A percentile compares a stretch with the other conserved stretches of the same genome.
phyloP scores from a whole-genome alignment of 1,139 yeast genomes.

The Yamadazyma membranifaciens region DNA sequence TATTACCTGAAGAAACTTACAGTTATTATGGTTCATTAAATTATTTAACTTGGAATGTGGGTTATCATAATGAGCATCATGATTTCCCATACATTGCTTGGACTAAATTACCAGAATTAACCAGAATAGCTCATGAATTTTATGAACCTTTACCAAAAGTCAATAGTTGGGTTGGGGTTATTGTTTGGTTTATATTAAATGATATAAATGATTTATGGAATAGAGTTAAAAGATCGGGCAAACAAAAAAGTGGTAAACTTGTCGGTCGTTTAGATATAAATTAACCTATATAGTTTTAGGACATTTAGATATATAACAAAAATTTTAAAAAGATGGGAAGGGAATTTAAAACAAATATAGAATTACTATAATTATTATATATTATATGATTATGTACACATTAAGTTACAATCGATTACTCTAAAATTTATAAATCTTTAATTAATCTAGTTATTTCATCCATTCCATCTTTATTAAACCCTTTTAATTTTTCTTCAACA shows the following conservation, averaged over 20 bases:
- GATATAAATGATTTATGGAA: conserved; percentile 73
- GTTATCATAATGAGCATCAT: conserved; percentile 92
- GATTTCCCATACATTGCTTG: conserved; percentile 94
- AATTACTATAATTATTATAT: no score
- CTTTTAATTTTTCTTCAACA: conserved; percentile 54
- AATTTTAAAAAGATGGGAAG: neutral
- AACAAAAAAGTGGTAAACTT: conserved; percentile 33
- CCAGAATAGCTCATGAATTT: conserved; percentile 72
- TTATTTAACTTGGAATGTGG: conserved; percentile 83
- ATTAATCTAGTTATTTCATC: conserved; percentile 60
- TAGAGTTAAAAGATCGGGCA: conserved; percentile 67
- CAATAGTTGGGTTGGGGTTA: conserved; percentile 74
- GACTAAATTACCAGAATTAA: conserved; percentile 70
- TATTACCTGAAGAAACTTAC: conserved; percentile 73
- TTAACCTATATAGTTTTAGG: neutral
- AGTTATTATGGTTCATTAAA: conserved; percentile 85
- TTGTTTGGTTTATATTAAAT: conserved; percentile 68
- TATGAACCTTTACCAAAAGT: conserved; percentile 81
- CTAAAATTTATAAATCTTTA: conserved; percentile 30
- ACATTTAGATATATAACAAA: neutral
- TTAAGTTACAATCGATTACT: neutral
- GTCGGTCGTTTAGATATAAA: conserved; percentile 20
- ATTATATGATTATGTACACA: no score
- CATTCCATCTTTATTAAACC: conserved; percentile 43
- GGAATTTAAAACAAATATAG: neutral